Base-by-base conservation (phyloP, 2,329 filamentous ascomycete genomes). In the Microdochium paspali region DNA sequence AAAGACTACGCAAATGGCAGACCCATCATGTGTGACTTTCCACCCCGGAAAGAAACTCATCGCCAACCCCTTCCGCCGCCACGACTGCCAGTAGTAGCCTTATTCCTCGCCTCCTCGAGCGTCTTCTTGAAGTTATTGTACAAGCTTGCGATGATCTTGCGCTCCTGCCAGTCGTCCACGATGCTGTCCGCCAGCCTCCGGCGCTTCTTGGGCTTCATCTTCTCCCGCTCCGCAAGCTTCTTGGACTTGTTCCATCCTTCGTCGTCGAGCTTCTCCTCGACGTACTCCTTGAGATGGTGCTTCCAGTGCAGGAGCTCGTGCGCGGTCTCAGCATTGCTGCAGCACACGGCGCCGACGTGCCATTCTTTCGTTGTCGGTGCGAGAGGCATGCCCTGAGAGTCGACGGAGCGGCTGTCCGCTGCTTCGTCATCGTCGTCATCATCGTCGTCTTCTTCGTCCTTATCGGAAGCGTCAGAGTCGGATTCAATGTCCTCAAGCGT, bases 291-390 rank as follows among this genome's bases (percentile, higher is more conserved):
- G n/a, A 91, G 77, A 43, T 82, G 77, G 50, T 77, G 79, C 48
- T 84, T 83, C 87, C 87, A 90, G 64, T 93, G 87, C 4, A 80
- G 74, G 3, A 91, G 72, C 1, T 74, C 76, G 58, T 91, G 87
- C 0, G 85, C 83, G 32, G 82, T 82, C 53, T 80, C 72, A 0
- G 87, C 85, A 44, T 76, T 70, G 51, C 67, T 67, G 54, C 64
- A 61, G 60, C 70, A 73, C 12, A 65, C 60, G 12, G 53, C 54
- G 26, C 70, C 70, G 12, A 72, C 61, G 30, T 51, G 48, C 67
- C 68, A 73, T 32, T 58, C 49, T 24, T 54, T 80, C 63, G 51
- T 66, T 44, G 52, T 61, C 51, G 56, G 56, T 18, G 59, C 58
- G 25, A 66, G 59, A 10, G 49, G 35, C 57, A 59, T 72, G 44